Evolutionary conservation across 2,329 filamentous ascomycete species (phyloP).

Genomic region (Cladosporium sp.): DNA sequence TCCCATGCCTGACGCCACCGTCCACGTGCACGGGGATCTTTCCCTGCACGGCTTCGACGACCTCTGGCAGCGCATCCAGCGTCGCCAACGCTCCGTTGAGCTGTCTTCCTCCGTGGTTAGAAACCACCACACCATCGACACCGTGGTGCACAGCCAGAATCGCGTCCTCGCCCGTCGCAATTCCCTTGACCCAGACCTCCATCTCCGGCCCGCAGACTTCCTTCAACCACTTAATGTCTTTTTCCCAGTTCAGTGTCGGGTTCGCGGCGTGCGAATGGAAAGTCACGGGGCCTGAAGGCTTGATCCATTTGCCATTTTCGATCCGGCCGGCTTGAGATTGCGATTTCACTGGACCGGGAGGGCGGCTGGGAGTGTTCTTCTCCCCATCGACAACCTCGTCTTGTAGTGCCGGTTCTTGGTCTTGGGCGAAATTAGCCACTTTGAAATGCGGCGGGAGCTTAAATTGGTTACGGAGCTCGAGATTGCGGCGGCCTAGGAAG

Average conservation of each 20-base stretch:
- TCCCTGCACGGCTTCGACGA: conserved; percentile 32
- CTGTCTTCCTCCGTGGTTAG: conserved; percentile 56
- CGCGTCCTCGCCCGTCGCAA: conserved; percentile 38
- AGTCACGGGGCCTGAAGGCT: conserved; percentile 33
- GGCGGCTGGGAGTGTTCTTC: background rate
- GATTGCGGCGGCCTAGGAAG: conserved; percentile 49
- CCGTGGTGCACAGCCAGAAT: conserved; percentile 38
- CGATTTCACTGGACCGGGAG: background rate
- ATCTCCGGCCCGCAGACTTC: conserved; percentile 41
- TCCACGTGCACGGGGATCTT: conserved; percentile 57
- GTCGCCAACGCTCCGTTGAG: conserved; percentile 53
- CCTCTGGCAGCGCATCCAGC: conserved; percentile 43
- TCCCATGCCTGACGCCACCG: conserved; percentile 50
- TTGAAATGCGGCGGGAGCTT: conserved; percentile 33
- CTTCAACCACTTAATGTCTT: conserved; percentile 48
- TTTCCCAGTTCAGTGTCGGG: conserved; percentile 44
- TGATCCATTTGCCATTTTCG: conserved; percentile 24
- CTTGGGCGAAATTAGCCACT: conserved; percentile 32
- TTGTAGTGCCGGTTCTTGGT: conserved; percentile 18
- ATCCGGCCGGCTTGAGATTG: background rate
- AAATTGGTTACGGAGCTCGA: conserved; percentile 54
- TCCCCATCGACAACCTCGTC: conserved; percentile 14
- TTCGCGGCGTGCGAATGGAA: conserved; percentile 39
- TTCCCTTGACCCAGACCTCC: conserved; percentile 45
- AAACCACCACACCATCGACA: conserved; percentile 47